These are phyloP conservation scores for Aspergillus sp. DNA, from an alignment of 2,329 filamentous ascomycete genomes.

Conservation along the genomic window DNA sequence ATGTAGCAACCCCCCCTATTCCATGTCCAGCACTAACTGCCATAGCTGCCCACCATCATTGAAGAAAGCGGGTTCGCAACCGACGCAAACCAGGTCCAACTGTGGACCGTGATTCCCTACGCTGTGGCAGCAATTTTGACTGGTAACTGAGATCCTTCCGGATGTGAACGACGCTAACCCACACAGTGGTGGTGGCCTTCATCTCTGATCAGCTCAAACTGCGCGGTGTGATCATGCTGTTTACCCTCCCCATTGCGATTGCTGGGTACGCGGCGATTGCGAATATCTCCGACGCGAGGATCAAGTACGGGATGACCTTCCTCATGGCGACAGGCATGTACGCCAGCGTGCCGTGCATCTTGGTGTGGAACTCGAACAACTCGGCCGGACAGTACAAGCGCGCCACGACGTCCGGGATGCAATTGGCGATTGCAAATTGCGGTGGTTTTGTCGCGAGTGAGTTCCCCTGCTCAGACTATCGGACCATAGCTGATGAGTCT, in stretches of 20 bases:
- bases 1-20: constrained; percentile 19
- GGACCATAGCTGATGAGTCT: neutral
- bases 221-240: constrained; percentile 61
- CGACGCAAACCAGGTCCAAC: constrained; percentile 56
- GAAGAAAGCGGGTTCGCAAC: constrained; percentile 53
- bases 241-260: constrained; percentile 62
- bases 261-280: constrained; percentile 64
- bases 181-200: constrained; percentile 43
- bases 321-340: constrained; percentile 66
- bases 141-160: constrained; percentile 31
- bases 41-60: constrained; percentile 62
- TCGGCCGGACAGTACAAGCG: constrained; percentile 68
- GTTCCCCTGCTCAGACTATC: constrained; percentile 10
- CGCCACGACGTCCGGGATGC: constrained; percentile 63
- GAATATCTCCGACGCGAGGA: constrained; percentile 49
- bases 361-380: constrained; percentile 68
- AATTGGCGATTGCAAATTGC: constrained; percentile 65
- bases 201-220: constrained; percentile 60
- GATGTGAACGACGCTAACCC: neutral
- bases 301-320: constrained; percentile 65
- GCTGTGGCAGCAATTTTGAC: constrained; percentile 58
- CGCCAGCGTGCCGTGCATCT: constrained; percentile 59
- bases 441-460: constrained; percentile 64
- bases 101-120: constrained; percentile 64
- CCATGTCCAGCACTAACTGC: neutral